Base-by-base conservation (phyloP, 352 stramenopile species). In the Nothophytophthora sp. region DNA sequence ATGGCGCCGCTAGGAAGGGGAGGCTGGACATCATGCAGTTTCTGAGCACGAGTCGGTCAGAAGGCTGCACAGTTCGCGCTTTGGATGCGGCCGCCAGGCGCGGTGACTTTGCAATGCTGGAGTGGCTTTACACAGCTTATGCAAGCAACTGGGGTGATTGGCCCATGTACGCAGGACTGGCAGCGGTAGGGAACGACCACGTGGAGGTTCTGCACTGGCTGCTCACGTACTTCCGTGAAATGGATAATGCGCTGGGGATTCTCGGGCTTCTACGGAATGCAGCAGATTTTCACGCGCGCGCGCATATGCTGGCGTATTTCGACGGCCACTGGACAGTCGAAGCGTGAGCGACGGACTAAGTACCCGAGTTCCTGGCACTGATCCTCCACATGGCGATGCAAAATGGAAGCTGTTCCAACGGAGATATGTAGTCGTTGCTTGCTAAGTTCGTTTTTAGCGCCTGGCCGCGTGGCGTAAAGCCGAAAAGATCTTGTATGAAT, bases 21-120 rank as follows among this genome's bases (percentile, higher is more conserved):
- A 50, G 75, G 18, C 12, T 73, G 4, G 24, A 58, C 5, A 40
- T 78, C n/a, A 65, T 78, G 35, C 35, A 39, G 0, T 73, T 66
- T 46, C 37, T 78, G 25, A 36, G 56, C 5, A 28, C 19, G 19
- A 23, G 67, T 44, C 37, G 53, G 1, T 22, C 46, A 8, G 41
- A 70, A 53, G 41, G 29, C 3, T 63, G 64, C n/a, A 73, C 64
- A 8, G 24, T 45, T 13, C 50, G 48, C 20, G 60, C 47, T 18
- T 29, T 67, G 33, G 37, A 64, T 42, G 50, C 43, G 9, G 62
- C 57, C 41, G 30, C 50, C 25, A 22, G 30, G 0, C 39, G 47
- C 38, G 57, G 62, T 15, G 43, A 67, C 18, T 57, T 68, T 28
- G 2, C 11, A 19, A 68, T 66, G 58, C 29, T 68, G 23, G 38